Base-by-base conservation (phyloP, 2,329 filamentous ascomycete genomes). In the Sporothrix humicola region DNA sequence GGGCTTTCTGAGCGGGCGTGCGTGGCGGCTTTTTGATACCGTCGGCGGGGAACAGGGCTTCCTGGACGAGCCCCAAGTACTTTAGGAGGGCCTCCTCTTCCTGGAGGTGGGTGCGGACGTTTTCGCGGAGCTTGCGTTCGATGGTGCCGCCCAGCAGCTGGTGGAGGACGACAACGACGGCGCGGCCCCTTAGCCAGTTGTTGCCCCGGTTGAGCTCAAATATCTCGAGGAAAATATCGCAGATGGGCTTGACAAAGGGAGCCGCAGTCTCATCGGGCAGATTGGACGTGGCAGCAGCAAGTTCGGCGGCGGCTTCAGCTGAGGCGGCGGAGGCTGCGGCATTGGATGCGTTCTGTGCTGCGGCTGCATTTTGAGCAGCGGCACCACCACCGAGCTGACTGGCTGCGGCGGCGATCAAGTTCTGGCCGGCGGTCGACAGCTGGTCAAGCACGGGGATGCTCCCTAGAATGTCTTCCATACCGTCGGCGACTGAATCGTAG, bases 231-330 rank as follows among this genome's bases (percentile, higher is more conserved):
- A 99, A 99, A 74, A 99, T 91, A 81, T 99, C 96, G 82, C 95
- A 98, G 75, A 99, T 98, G 3, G 96, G 97, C 81, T 98, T 99
- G 78, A 99, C 96, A 79, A 99, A 98, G 0, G 96, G 96, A 79
- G 71, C 73, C 2, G 66, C 68, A 23, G 26, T 69, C 58, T 70
- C 65, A 97, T 94, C 1, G 98, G 95, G 95, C 83, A 98, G 95
- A 1, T 90, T 88, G 1, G 88, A 66, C 1, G 75, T 58, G 13
- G 73, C 72, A 0, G 95, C 95, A 73, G 95, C 93, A 68, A 99
- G 85, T n/a, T 69, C 72, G 58, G 63, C 42, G 0, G 54, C 52
- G 0, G 61, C 48, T 12, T 56, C 59, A 20, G 52, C 54, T 1
- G 69, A 56, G 17, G 23, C 20, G 0, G 52, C n/a, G 2, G 9